A percentile compares a stretch with the other conserved stretches of the same genome.
These are phyloP conservation scores for Penicillium sp. DNA, from an alignment of 2,329 filamentous ascomycete genomes.

Conservation along the genomic window DNA sequence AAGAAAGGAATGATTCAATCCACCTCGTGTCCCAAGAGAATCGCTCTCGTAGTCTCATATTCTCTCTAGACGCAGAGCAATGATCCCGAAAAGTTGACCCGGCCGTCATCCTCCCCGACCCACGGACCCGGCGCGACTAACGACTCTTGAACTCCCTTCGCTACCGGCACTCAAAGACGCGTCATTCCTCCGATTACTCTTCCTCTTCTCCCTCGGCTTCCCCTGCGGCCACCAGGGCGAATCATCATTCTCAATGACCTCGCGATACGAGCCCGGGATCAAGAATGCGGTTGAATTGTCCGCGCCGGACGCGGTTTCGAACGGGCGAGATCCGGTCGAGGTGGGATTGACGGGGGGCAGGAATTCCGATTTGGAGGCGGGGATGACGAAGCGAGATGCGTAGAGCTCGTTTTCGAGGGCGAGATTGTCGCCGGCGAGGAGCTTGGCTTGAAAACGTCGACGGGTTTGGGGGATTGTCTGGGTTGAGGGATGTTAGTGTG, in stretches of 20 bases:
- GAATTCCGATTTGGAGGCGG: slow-evolving; percentile 10
- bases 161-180: slow-evolving; percentile 6
- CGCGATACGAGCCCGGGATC: slow-evolving; percentile 11
- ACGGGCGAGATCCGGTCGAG: neutral
- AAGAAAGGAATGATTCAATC: too few relatives aligned
- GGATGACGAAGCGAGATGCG: slow-evolving; percentile 24
- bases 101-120: slow-evolving; percentile 3
- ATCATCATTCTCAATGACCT: slow-evolving; percentile 13
- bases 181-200: neutral
- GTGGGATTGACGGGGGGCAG: neutral
- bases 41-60: too few relatives aligned
- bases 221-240: slow-evolving; percentile 13
- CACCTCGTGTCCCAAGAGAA: too few relatives aligned
- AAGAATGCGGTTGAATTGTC: slow-evolving; percentile 9
- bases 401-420: slow-evolving; percentile 23
- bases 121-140: neutral
- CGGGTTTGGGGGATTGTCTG: slow-evolving; percentile 38
- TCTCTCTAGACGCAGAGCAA: too few relatives aligned
- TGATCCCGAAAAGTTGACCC: neutral
- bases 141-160: slow-evolving; percentile 8
- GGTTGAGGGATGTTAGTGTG: too few relatives aligned
- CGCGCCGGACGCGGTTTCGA: slow-evolving; percentile 8
- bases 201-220: slow-evolving; percentile 3
- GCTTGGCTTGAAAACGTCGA: slow-evolving; percentile 31
- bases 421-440: slow-evolving; percentile 27